Percentiles rank a stretch among this genome's conserved stretches.
Conservation (phyloP, 2,329 filamentous ascomycete genomes). For the Amphichorda felina region DNA sequence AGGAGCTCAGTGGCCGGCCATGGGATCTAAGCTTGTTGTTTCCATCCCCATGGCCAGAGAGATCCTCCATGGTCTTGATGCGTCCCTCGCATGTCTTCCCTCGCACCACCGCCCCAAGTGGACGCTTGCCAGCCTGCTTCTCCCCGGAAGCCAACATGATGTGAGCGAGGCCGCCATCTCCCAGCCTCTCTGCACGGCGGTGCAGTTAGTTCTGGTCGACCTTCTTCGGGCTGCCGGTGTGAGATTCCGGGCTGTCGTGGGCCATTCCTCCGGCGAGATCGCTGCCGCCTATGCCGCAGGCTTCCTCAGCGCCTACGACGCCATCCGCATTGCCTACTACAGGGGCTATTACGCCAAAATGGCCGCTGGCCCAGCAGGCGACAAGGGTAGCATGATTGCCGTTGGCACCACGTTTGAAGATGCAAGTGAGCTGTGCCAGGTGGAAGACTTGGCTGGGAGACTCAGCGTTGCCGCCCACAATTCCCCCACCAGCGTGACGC, state of each 20-base stretch:
- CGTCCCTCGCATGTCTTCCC: too few species aligned
- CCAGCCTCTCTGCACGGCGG: constrained; percentile 28
- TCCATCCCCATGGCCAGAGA: too few species aligned
- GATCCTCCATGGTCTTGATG: too few species aligned
- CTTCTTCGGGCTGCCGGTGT: constrained; percentile 19
- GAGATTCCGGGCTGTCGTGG: constrained; percentile 20
- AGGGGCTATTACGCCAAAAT: constrained; percentile 8
- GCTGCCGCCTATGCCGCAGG: constrained; percentile 25
- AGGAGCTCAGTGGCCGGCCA: constrained; percentile 27
- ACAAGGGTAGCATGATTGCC: constrained; percentile 1
- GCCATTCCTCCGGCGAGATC: constrained; percentile 31
- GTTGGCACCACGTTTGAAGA: not conserved
- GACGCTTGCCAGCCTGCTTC: too few species aligned
- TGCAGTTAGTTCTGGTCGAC: constrained; percentile 30
- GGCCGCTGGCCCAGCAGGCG: not conserved
- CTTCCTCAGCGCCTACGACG: constrained; percentile 6
- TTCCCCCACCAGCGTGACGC: constrained; percentile 9
- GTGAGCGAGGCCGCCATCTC: too few species aligned
- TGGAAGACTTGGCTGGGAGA: constrained; percentile 5
- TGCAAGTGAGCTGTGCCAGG: not conserved
- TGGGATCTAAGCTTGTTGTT: constrained; percentile 25
- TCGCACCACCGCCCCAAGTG: too few species aligned
- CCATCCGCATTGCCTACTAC: constrained; percentile 11
- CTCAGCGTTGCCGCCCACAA: constrained; percentile 13
- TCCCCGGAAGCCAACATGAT: too few species aligned